These are phyloP conservation scores for Crucibulum laeve DNA, from an alignment of 768 basidiomycete genomes.

Conservation along the genomic window DNA sequence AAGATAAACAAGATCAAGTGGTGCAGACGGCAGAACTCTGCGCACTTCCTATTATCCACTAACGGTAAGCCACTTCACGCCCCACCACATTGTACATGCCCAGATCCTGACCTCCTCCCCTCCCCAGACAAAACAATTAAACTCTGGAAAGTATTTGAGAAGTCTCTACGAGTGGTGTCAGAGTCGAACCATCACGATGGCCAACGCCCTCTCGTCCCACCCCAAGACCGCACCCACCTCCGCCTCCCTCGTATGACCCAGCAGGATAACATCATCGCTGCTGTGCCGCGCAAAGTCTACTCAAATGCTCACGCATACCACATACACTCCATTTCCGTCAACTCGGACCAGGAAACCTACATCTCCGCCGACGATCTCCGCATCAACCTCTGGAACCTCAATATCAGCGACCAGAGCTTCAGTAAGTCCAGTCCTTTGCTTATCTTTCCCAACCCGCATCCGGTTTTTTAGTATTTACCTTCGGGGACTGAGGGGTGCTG, in stretches of 20 bases:
- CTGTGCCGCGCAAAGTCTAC: conserved; percentile 97
- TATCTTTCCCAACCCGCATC: background rate
- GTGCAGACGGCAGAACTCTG: conserved; percentile 97
- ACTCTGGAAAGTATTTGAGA: conserved; percentile 99
- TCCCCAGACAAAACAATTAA: conserved; percentile 96
- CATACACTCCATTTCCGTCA: conserved; percentile 99
- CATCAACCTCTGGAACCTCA: conserved; percentile 97
- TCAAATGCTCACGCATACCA: conserved; percentile 99
- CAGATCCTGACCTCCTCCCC: conserved; percentile 7
- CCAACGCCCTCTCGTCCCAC: conserved; percentile 64
- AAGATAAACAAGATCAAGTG: conserved; percentile 99
- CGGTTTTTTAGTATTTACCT: conserved; percentile 8
- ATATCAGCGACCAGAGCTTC: conserved; percentile 98
- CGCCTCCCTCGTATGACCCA: conserved; percentile 87
- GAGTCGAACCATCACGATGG: conserved; percentile 94
- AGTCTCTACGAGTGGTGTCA: conserved; percentile 90
- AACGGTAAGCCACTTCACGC: conserved; percentile 62
- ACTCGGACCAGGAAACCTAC: conserved; percentile 99
- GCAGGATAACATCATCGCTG: conserved; percentile 98
- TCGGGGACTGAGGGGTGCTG: too few species aligned
- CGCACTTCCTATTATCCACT: conserved; percentile 95
- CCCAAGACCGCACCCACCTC: conserved; percentile 54
- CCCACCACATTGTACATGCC: too few species aligned
- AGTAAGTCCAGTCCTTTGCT: conserved; percentile 55
- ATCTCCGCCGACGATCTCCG: conserved; percentile 98